Base-by-base conservation (phyloP, 495 filamentous ascomycete species). In the Aspergillus ostianus region DNA sequence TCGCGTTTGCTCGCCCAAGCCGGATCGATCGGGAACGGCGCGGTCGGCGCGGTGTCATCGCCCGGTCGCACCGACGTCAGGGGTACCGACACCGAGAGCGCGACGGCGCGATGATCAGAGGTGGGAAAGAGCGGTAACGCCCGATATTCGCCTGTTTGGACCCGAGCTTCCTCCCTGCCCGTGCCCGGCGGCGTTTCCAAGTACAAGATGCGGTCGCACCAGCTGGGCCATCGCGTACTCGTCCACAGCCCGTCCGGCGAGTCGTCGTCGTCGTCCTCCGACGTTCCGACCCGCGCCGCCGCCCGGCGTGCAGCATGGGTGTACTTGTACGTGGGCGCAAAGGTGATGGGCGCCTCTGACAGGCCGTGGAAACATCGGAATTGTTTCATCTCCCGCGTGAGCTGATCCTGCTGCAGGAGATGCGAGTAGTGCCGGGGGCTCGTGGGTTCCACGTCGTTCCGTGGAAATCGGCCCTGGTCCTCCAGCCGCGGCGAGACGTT, bases 271-370 rank as follows among this genome's bases (percentile, higher is more conserved):
- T 63, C 69, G 23, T 26, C 23, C 48, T 63, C 63, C 46, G 62
- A 55, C 2, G 68, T 59, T 0, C 52, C 67, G 2, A 57, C 27
- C 26, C 72, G 52, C 2, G 70, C 59, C 4, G 61, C 64, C 20
- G 77, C 69, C 5, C 79, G 58, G 53, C 79, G 78, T 23, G 80
- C 79, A 51, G 82, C 63, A 32, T 72, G 50, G 32, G 76, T 67
- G 68, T 85, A 92, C 70, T 98, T 98, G 77, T 98, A 98, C 0
- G 94, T 97, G 10, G 94, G 94, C 3, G 90, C 90, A 65, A 98
- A 98, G 6, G 73, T 67, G 58, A 98, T 84, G 1, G 82, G 74
- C 3, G 86, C 84, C 74, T 98, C 94, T 5, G 70, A 68, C 8
- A 98, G 70, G 21, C 90, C 87, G 51, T 97, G 91, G 44, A 92